Base-by-base conservation (phyloP, 768 basidiomycete genomes). In the Xerocomellus chrysenteron region DNA sequence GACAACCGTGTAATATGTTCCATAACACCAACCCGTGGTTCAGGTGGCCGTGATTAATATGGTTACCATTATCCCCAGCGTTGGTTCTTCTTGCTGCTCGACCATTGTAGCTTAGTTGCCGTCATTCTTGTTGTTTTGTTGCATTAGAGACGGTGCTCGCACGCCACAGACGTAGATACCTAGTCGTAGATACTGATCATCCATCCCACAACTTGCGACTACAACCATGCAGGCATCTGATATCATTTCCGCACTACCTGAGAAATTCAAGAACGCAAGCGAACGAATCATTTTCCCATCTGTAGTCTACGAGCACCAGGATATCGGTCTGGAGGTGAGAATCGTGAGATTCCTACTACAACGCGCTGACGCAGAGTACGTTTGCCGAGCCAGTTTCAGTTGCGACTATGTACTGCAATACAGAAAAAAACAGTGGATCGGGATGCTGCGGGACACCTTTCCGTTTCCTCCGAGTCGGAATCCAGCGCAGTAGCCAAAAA, bases 241-340 rank as follows among this genome's bases (percentile, higher is more conserved):
- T 51, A 82, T 91, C 61, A 73, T 92, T 55, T 64, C 77, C 1
- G 76, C 76, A 35, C 54, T 92, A 24, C 78, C 82, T 6, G 70
- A 72, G n/a, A 72, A 73, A 50, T 89, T 83, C 67, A 78, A 83
- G n/a, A 74, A 72, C 24, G 90, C 88, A 11, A 73, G 87, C 1
- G 87, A 92, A 66, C 73, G 92, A 28, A 73, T 87, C 21, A 88
- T 89, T 76, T 95, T 90, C 64, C 83, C 86, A n/a, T 93, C 92
- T 1, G 82, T 81, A 17, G 72, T 85, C 36, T 76, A 80, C 59
- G 80, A 78, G 46, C 82, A 89, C 65, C 60, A 73, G 11, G 90
- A 93, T 51, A 65, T 76, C 37, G 85, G 80, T 24, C 71, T 90
- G 53, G 80, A 91, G 74, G 94, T 92, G 58, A 55, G 75, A 61